Percentiles rank a stretch among this genome's conserved stretches.
phyloP scores from a whole-genome alignment of 2,329 filamentous ascomycete genomes.

The Aureobasidium mangrovei region DNA sequence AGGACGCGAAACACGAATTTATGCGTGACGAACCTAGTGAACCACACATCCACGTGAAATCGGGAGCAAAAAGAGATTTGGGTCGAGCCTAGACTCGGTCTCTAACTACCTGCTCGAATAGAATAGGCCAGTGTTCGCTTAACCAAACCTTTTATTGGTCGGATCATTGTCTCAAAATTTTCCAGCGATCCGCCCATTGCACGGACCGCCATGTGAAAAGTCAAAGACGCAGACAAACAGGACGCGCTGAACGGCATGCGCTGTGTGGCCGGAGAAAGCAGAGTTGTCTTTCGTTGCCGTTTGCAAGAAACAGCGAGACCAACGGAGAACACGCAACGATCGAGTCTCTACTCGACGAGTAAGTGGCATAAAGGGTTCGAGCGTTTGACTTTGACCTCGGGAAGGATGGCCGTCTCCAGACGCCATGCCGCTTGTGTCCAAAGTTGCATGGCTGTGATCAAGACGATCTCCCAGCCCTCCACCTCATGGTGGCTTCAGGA shows the following conservation, averaged over 20 bases:
- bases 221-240: not conserved
- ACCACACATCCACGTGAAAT: not conserved
- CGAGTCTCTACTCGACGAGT: not conserved
- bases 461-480: slow-evolving; percentile 8
- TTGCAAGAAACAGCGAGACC: not conserved
- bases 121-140: slow-evolving; percentile 3
- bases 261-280: not conserved
- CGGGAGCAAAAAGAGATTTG: slow-evolving; percentile 9
- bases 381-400: not conserved
- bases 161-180: slow-evolving; percentile 4
- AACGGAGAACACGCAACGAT: slow-evolving; percentile 2
- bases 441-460: slow-evolving; percentile 7
- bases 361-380: slow-evolving; percentile 1
- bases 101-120: not conserved
- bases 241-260: not conserved
- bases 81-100: slow-evolving; percentile 10
- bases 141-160: slow-evolving; percentile 3
- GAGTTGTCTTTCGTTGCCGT: not conserved
- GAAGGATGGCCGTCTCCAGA: slow-evolving; percentile 10
- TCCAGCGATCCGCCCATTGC: not conserved
- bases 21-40: slow-evolving; percentile 10
- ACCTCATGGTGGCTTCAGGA: slow-evolving; percentile 9
- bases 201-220: not conserved
- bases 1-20: not conserved
- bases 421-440: slow-evolving; percentile 12